Base-by-base conservation (phyloP, 768 basidiomycete genomes). In the Lactarius vividus region DNA sequence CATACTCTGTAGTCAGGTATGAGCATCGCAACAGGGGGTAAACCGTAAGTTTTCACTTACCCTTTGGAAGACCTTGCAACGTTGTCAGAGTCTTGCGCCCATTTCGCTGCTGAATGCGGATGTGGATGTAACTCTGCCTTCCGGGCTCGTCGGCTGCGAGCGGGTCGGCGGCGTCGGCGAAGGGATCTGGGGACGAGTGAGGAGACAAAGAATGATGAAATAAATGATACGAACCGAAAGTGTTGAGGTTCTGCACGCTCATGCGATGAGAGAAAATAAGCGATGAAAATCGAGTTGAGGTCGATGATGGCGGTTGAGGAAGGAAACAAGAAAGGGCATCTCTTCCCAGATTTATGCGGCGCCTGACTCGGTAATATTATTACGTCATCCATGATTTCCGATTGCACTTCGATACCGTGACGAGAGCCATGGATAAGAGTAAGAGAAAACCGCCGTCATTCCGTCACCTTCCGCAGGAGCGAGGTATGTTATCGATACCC, bases 101-200 rank as follows among this genome's bases (percentile, higher is more conserved):
- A 85, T 98, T 99, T 75, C 97, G 87, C 79, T 99, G 97, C 79
- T 99, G 97, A 74, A 99, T 92, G 82, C 97, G 94, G 75, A 96
- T 92, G 77, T 96, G 94, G 76, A 96, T 91, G 77, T 93, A 89
- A 76, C 92, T 87, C 73, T 86, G 79, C 76, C 88, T 86, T 71
- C 89, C 90, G 74, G 92, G 89, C 82, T 91, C 88, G 74, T 76
- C 83, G 73, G 82, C 82, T 76, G 80, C 86, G 74, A 92, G 89
- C 75, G 88, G 87, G 72, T 93, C 92, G 74, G 87, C 90, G 79
- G 92, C 91, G 80, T 95, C 95, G 82, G 91, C 92, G 83, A 96
- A 96, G 82, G 94, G 94, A 86, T 96, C 95, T 94, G 69, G 28
- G 52, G 71, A 71, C 59, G 69, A 70, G 71, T 71, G 67, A 72